A percentile compares a stretch with the other conserved stretches of the same genome.
phyloP scores from a whole-genome alignment of 805 yeast genomes.

The Lachancea cidri region DNA sequence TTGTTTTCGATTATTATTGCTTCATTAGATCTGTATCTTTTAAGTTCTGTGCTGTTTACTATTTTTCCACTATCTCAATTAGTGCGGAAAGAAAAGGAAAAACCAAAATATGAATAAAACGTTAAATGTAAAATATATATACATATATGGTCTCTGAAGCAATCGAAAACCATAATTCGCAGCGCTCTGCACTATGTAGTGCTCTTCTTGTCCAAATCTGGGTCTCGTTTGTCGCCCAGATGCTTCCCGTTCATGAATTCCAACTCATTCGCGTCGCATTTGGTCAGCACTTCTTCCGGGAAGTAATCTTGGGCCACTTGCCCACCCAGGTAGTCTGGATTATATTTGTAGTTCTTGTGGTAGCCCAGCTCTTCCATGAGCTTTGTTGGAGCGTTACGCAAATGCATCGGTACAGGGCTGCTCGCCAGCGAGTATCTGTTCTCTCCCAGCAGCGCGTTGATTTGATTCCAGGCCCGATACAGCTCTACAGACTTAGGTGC shows the following conservation, averaged over 20 bases:
- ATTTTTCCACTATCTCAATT: no score
- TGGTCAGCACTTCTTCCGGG: constrained; percentile 50
- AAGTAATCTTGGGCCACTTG: constrained; percentile 67
- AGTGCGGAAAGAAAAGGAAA: no score
- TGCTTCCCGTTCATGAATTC: constrained; percentile 50
- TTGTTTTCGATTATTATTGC: no score
- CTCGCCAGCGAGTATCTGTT: constrained; percentile 47
- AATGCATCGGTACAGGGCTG: constrained; percentile 62
- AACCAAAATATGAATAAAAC: no score
- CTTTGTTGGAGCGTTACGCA: constrained; percentile 91
- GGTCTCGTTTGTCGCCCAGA: constrained; percentile 45
- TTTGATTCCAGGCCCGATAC: constrained; percentile 69
- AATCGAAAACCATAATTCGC: no score
- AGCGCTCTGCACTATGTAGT: no score
- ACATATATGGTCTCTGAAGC: no score
- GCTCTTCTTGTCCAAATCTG: constrained; percentile 40
- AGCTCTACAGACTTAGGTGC: constrained; percentile 85
- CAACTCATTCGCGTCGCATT: constrained; percentile 30
- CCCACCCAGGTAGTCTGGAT: constrained; percentile 75
- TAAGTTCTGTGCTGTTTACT: no score
- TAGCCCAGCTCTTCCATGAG: constrained; percentile 88
- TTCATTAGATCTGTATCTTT: no score
- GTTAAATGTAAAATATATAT: no score
- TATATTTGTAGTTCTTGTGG: constrained; percentile 79
- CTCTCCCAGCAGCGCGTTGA: constrained; percentile 52